Percentiles rank a stretch among this genome's conserved stretches.
These are phyloP conservation scores for Aspergillus sp. DNA, from an alignment of 2,329 filamentous ascomycete species.

Conservation along the genomic window DNA sequence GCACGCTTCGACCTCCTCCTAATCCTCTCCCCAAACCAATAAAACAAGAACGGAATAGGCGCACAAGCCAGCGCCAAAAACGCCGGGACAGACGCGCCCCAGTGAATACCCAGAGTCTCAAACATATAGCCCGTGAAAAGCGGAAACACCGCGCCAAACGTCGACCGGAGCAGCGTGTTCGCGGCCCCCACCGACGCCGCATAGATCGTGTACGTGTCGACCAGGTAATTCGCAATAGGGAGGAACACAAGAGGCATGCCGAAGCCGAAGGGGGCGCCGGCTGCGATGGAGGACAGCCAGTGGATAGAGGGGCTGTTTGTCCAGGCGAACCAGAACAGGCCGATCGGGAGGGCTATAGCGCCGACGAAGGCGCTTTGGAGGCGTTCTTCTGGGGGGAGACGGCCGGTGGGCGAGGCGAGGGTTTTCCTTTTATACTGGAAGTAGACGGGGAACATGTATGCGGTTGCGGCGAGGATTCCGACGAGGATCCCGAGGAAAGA, in stretches of 20 bases:
- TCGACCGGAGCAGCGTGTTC: conserved; percentile 39
- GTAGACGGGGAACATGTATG: background rate
- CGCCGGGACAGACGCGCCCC: conserved; percentile 63
- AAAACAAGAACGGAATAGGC: conserved; percentile 52
- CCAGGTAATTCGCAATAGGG: too few species aligned
- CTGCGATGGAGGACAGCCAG: background rate
- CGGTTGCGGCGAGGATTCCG: background rate
- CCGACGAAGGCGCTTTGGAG: background rate
- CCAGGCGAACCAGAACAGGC: conserved; percentile 14
- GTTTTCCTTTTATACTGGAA: background rate
- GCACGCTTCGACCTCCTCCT: conserved; percentile 37
- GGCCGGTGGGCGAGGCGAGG: background rate
- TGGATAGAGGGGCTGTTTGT: background rate
- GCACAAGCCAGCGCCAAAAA: conserved; percentile 50
- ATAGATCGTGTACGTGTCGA: too few species aligned
- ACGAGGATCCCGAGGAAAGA: background rate
- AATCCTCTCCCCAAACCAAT: conserved; percentile 56
- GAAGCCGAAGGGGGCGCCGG: background rate
- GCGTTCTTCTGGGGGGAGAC: background rate
- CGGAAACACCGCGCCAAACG: conserved; percentile 49
- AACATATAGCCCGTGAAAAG: conserved; percentile 57
- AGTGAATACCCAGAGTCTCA: conserved; percentile 62
- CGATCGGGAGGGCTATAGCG: background rate
- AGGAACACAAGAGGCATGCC: background rate
- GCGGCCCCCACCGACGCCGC: conserved; percentile 47